Evolutionary conservation across 1,284 basidiomycete genomes (phyloP), one percentile per base, ranked within the genome.

Genomic region (Xerocomus cyaneibrunnescens): DNA sequence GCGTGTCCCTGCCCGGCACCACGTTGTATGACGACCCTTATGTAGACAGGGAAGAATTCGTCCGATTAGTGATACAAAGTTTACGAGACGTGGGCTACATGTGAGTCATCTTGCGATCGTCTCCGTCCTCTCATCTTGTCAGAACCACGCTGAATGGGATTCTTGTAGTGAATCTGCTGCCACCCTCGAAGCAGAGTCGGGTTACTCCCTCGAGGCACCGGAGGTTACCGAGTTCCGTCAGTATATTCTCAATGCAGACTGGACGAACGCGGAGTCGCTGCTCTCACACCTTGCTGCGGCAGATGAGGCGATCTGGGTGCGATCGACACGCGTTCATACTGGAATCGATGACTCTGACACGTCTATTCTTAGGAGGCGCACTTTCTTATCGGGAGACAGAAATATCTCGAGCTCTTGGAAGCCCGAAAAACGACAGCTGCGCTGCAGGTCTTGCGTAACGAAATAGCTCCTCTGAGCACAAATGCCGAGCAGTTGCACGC

Each of bases 331-430:
- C 49, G 41, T 54, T 45, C 50, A 46, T 52, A 45, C 45, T 30
- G 23, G 22, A 22, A 47, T 38, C 39, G 48, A 50, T 37, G 41
- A 28, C 60, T 62, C 48, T 62, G 64, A 55, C 57, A 49, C 56
- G 54, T 55, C 53, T 52, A 52, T 55, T 45, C 51, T 52, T 60
- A 96, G 87, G 83, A 89, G 61, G 87, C 91, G 19, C 85, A 80
- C 57, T 97, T 96, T 71, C 75, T 95, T 57, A 89, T 99, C 52
- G 87, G 87, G 53, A 88, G 91, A 72, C 96, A 99, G 78, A 95
- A 97, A 73, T 99, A 98, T 69, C 79, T 99, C 38, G 96, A 99
- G 67, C 77, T 92, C n/a, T 77, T 99, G 44, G 96, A 98, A 65
- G 78, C 83, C 2, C 81, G 83, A 55, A 87, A 88, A 70, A 89